Conservation (phyloP, 768 basidiomycete genomes). For the Aureoboletus auriporus region DNA sequence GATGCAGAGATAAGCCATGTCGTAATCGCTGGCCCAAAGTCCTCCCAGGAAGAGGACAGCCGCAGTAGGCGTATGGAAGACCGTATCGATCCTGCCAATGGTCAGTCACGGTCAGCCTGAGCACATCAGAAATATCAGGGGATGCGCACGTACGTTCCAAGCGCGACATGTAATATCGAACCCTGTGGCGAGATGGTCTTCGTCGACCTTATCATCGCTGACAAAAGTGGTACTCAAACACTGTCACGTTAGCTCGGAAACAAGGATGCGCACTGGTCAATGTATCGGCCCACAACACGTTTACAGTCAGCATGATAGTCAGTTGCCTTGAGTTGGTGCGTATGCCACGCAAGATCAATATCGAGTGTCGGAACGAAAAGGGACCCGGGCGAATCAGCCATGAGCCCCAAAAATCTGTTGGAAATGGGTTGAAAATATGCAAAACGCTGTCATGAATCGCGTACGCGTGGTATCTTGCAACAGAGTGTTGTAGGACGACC, state of each 20-base stretch:
- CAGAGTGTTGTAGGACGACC: constrained; percentile 42
- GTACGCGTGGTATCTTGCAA: constrained; percentile 56
- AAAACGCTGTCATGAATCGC: constrained; percentile 5
- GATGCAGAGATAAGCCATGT: constrained; percentile 13
- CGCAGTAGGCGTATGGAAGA: constrained; percentile 54
- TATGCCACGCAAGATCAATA: constrained; percentile 72
- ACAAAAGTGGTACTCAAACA: background rate
- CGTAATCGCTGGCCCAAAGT: constrained; percentile 43
- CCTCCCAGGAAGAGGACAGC: constrained; percentile 46
- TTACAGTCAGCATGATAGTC: constrained; percentile 43
- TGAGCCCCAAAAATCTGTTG: constrained; percentile 46
- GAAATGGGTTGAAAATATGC: too few relatives aligned
- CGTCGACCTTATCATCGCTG: constrained; percentile 53
- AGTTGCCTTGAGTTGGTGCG: constrained; percentile 51
- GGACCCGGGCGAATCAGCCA: constrained; percentile 38
- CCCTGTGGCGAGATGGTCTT: constrained; percentile 38
- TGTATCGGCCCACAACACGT: constrained; percentile 37
- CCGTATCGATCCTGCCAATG: constrained; percentile 39
- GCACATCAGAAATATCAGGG: too few relatives aligned
- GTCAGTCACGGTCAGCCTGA: too few relatives aligned
- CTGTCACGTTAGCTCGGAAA: background rate
- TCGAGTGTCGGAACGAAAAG: constrained; percentile 61
- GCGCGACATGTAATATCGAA: constrained; percentile 48
- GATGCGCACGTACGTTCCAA: constrained; percentile 35
- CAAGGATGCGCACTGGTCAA: constrained; percentile 47